Percentiles rank a stretch among this genome's conserved stretches.
These are phyloP conservation scores for Glonium stellatum DNA, from an alignment of 495 filamentous ascomycete species.

Conservation along the genomic window DNA sequence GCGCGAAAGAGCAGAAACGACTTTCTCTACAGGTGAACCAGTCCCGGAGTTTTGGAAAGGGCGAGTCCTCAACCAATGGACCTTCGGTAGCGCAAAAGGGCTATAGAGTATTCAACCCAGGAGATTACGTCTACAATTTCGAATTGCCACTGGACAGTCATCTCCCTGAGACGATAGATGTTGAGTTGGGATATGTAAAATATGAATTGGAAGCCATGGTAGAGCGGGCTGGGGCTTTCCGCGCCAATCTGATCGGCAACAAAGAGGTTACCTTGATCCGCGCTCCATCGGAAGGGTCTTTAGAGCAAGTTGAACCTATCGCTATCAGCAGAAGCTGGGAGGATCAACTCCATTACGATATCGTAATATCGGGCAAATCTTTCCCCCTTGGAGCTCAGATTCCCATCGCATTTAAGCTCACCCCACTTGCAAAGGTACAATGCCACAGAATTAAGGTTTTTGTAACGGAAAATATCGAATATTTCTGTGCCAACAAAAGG, in stretches of 20 bases:
- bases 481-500: conserved; percentile 80
- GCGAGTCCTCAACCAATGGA: conserved; percentile 54
- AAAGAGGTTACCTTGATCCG: conserved; percentile 84
- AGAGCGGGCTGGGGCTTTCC: conserved; percentile 87
- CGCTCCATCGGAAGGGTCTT: conserved; percentile 80
- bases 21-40: conserved; percentile 74
- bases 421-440: conserved; percentile 90
- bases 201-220: conserved; percentile 86
- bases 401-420: conserved; percentile 95
- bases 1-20: conserved; percentile 49
- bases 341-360: conserved; percentile 96
- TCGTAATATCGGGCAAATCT: conserved; percentile 97
- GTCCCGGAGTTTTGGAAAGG: conserved; percentile 81
- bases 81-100: conserved; percentile 72
- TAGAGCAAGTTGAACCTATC: conserved; percentile 93
- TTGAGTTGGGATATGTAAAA: conserved; percentile 79
- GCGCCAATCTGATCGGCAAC: conserved; percentile 75
- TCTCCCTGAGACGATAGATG: conserved; percentile 83
- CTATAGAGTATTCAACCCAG: conserved; percentile 81
- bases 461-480: conserved; percentile 90
- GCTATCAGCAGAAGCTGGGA: conserved; percentile 97
- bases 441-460: conserved; percentile 94
- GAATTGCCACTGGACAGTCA: conserved; percentile 91
- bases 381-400: conserved; percentile 90
- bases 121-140: conserved; percentile 90